phyloP scores from a whole-genome alignment of 495 filamentous ascomycete species.

The Cercophora sp. region DNA sequence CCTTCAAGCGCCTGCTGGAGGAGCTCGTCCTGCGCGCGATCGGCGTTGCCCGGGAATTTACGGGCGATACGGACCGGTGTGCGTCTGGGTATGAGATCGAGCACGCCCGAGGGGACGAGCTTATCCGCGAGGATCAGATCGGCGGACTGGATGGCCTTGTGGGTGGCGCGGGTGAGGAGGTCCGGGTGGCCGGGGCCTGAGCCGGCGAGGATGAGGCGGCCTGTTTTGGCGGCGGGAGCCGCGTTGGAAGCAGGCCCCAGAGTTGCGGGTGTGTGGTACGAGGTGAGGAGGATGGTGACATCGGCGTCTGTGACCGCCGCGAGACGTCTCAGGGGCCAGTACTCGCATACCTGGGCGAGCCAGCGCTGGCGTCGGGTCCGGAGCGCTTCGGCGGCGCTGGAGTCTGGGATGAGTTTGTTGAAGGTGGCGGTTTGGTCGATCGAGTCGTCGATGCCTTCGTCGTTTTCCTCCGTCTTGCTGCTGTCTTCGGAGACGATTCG shows the following conservation, averaged over 20 bases:
- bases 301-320: conserved; percentile 78
- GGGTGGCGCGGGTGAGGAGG: conserved; percentile 82
- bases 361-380: conserved; percentile 76
- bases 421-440: conserved; percentile 81
- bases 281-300: conserved; percentile 64
- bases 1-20: conserved; percentile 72
- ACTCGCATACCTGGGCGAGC: conserved; percentile 96
- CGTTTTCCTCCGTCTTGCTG: conserved; percentile 36
- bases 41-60: conserved; percentile 96
- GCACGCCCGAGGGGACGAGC: conserved; percentile 81
- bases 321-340: conserved; percentile 86
- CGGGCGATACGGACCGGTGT: conserved; percentile 88
- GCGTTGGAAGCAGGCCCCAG: background rate
- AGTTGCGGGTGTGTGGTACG: conserved; percentile 45
- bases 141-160: conserved; percentile 77
- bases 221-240: conserved; percentile 20
- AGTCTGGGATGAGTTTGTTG: conserved; percentile 73
- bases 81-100: conserved; percentile 85
- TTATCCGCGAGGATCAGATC: conserved; percentile 94
- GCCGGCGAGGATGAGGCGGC: conserved; percentile 82
- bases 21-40: conserved; percentile 87
- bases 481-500: conserved; percentile 64
- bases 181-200: conserved; percentile 93
- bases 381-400: conserved; percentile 61
- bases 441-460: conserved; percentile 75